Conservation (phyloP, 176 grass and related monocot species). For the Juncus inflexus region DNA sequence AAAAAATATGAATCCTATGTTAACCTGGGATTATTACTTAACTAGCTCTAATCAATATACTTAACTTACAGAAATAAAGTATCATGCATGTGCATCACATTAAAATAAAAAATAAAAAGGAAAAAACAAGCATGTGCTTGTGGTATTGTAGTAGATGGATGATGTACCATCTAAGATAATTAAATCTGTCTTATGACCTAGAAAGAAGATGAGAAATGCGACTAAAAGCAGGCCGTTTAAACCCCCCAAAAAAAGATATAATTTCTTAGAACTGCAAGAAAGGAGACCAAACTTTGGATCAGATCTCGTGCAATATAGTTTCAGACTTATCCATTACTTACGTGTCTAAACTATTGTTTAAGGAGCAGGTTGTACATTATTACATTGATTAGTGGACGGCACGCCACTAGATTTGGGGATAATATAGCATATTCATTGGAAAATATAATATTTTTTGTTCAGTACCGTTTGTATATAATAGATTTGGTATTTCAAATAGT, state of each 20-base stretch:
- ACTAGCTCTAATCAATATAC: no score
- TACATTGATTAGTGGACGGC: constrained; percentile 2
- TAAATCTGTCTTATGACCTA: neutral
- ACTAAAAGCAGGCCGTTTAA: neutral
- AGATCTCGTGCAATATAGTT: constrained; percentile 22
- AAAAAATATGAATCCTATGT: no score
- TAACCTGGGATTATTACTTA: no score
- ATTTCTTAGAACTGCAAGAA: neutral
- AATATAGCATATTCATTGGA: neutral
- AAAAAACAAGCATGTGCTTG: no score
- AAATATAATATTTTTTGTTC: neutral
- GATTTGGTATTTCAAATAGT: no score
- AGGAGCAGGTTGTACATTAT: neutral
- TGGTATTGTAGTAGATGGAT: no score
- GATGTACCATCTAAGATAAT: neutral
- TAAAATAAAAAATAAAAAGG: no score
- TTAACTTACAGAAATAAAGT: no score
- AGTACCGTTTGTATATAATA: neutral
- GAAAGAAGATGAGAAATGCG: neutral
- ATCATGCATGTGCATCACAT: no score
- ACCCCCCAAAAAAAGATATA: neutral
- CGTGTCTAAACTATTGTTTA: constrained; percentile 1
- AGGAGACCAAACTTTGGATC: neutral
- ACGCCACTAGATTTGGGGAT: neutral
- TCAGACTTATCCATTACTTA: neutral